Conservation (phyloP, 1,284 basidiomycete species). For the Leccinum ponderosum region DNA sequence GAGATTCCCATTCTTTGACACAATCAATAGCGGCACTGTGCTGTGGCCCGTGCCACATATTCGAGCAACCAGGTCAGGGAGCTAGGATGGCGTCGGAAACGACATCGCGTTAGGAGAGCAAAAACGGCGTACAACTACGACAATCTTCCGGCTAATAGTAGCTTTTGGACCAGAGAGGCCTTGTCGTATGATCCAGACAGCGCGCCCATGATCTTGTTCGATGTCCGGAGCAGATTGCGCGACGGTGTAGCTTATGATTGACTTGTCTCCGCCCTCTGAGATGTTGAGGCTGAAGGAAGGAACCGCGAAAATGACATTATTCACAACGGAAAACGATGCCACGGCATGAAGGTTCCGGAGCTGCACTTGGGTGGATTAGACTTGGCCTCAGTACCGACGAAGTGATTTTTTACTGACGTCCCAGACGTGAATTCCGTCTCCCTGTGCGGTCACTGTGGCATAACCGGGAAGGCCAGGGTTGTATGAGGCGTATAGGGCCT, state of each 20-base stretch:
- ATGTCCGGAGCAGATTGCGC: conserved; percentile 49
- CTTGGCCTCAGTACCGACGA: not conserved
- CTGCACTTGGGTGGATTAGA: conserved; percentile 39
- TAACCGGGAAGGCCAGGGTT: conserved; percentile 49
- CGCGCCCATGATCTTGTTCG: conserved; percentile 43
- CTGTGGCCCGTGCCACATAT: conserved; percentile 48
- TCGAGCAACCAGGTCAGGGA: conserved; percentile 43
- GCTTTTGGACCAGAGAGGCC: conserved; percentile 42
- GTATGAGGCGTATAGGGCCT: conserved; percentile 42
- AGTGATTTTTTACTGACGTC: conserved; percentile 51
- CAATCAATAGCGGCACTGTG: conserved; percentile 42
- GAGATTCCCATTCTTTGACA: conserved; percentile 48
- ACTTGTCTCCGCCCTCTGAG: conserved; percentile 34
- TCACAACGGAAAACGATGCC: conserved; percentile 65
- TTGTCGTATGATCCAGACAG: conserved; percentile 66
- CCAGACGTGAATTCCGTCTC: conserved; percentile 70
- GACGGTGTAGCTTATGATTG: conserved; percentile 56
- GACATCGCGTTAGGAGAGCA: conserved; percentile 6
- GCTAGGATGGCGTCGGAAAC: conserved; percentile 37
- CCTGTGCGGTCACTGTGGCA: conserved; percentile 64
- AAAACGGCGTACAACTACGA: conserved; percentile 43
- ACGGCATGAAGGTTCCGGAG: conserved; percentile 65
- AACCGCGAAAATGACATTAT: conserved; percentile 59
- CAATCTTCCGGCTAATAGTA: conserved; percentile 41
- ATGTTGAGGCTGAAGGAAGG: conserved; percentile 50